Conservation (phyloP, 2,329 filamentous ascomycete species). For the Sordariomycetes sp. region DNA sequence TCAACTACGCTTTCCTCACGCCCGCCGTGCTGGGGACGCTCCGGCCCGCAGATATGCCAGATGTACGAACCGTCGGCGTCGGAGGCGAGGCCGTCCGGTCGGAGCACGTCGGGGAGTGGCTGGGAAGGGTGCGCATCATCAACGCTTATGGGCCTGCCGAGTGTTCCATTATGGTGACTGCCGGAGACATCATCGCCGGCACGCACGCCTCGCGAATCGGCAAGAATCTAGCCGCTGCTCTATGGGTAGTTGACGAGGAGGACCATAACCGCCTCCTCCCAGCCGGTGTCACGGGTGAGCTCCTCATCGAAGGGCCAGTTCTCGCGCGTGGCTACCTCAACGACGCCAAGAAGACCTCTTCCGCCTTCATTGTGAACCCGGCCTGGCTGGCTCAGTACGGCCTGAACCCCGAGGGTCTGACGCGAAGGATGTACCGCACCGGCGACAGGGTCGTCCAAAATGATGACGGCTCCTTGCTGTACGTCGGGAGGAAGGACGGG, state of each 20-base stretch:
- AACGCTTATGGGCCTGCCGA: conserved; percentile 37
- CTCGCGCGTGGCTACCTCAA: conserved; percentile 35
- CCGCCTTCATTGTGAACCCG: conserved; percentile 25
- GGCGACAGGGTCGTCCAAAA: conserved; percentile 10
- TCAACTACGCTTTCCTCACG: conserved; percentile 36
- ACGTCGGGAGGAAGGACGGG: conserved; percentile 50
- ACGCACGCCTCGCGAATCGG: background rate
- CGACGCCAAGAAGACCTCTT: conserved; percentile 26
- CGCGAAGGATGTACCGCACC: conserved; percentile 8
- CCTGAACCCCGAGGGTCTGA: conserved; percentile 19
- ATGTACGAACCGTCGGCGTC: conserved; percentile 30
- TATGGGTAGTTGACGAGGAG: conserved; percentile 17
- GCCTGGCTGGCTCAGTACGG: conserved; percentile 25
- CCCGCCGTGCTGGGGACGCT: conserved; percentile 34
- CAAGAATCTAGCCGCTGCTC: background rate
- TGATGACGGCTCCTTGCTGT: conserved; percentile 19
- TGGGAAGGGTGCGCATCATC: conserved; percentile 34
- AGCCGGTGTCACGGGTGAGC: conserved; percentile 19
- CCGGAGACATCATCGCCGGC: conserved; percentile 20
- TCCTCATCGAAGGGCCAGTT: conserved; percentile 25
- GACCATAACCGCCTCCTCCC: conserved; percentile 14
- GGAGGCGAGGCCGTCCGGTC: conserved; percentile 34
- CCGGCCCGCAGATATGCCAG: conserved; percentile 28
- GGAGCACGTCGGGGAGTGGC: conserved; percentile 31
- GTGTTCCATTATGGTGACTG: background rate